Percentiles rank a stretch among this genome's conserved stretches.
Evolutionary conservation across 805 yeast genomes (phyloP).

Genomic region (Pichia phayaonensis): DNA sequence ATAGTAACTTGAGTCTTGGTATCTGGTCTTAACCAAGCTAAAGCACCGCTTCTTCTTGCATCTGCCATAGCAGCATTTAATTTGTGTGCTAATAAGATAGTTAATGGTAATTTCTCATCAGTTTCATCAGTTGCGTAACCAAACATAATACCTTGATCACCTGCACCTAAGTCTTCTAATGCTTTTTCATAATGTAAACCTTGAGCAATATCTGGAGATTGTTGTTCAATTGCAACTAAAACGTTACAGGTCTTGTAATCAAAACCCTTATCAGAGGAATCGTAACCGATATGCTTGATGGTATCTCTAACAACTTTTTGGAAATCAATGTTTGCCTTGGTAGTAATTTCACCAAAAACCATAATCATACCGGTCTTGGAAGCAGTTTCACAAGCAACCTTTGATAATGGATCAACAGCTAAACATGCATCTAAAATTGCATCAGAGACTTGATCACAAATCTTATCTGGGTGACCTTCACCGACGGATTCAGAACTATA

Average conservation of each 20-base stretch:
- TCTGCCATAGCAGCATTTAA: slow-evolving; percentile 94
- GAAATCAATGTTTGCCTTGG: slow-evolving; percentile 91
- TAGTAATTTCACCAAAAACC: slow-evolving; percentile 99
- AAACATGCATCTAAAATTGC: slow-evolving; percentile 98
- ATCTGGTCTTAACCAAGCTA: slow-evolving; percentile 98
- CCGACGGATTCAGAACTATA: slow-evolving; percentile 87
- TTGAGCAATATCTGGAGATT: slow-evolving; percentile 98
- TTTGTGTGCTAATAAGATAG: slow-evolving; percentile 89
- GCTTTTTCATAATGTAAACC: slow-evolving; percentile 97
- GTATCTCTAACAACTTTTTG: slow-evolving; percentile 98
- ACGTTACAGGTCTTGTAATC: slow-evolving; percentile 99
- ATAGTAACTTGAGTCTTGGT: slow-evolving; percentile 99
- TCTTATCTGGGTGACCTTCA: slow-evolving; percentile 93
- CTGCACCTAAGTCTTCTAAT: slow-evolving; percentile 97
- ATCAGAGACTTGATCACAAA: slow-evolving; percentile 98
- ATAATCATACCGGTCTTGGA: slow-evolving; percentile 98
- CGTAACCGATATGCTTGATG: slow-evolving; percentile 97
- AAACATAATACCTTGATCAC: slow-evolving; percentile 99
- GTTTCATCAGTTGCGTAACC: slow-evolving; percentile 99
- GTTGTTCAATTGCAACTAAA: slow-evolving; percentile 98
- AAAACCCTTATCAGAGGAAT: slow-evolving; percentile 90
- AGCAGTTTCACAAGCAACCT: slow-evolving; percentile 99
- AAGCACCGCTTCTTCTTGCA: slow-evolving; percentile 93
- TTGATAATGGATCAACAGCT: slow-evolving; percentile 90
- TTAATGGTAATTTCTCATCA: slow-evolving; percentile 93